Evolutionary conservation across 1,139 yeast genomes (phyloP).

Genomic region (Casaregolazyma lundiana): DNA sequence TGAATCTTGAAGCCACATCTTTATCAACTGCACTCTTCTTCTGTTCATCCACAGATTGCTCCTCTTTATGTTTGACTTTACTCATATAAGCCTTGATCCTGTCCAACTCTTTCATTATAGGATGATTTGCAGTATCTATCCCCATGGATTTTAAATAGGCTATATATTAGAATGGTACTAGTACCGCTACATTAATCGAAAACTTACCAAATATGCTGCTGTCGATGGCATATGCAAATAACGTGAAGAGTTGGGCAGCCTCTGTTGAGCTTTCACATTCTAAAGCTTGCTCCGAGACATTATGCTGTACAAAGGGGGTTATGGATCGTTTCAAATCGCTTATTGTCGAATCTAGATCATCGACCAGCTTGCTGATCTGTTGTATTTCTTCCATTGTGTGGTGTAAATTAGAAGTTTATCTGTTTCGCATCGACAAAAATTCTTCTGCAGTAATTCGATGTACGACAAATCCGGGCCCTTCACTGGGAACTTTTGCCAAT

Average conservation of each 20-base stretch:
- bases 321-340: constrained; percentile 24
- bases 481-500: too few relatives aligned
- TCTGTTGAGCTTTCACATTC: constrained; percentile 29
- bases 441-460: not conserved
- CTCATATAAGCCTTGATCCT: constrained; percentile 69
- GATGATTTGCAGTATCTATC: constrained; percentile 51
- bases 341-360: constrained; percentile 28
- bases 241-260: constrained; percentile 33
- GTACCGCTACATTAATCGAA: not conserved
- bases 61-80: constrained; percentile 47
- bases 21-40: constrained; percentile 25
- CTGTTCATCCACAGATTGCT: constrained; percentile 6
- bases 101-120: constrained; percentile 63
- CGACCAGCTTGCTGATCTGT: constrained; percentile 22
- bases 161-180: constrained; percentile 33
- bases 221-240: constrained; percentile 38
- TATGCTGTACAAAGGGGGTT: constrained; percentile 24
- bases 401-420: not conserved
- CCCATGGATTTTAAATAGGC: constrained; percentile 63
- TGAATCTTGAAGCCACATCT: constrained; percentile 36
- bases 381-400: constrained; percentile 26
- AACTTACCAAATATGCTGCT: constrained; percentile 39
- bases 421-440: not conserved
- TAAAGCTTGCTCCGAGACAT: constrained; percentile 25
- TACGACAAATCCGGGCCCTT: too few relatives aligned